Evolutionary conservation across 106 monocot species (phyloP).

Genomic region (Dioscorea zingiberensis): DNA sequence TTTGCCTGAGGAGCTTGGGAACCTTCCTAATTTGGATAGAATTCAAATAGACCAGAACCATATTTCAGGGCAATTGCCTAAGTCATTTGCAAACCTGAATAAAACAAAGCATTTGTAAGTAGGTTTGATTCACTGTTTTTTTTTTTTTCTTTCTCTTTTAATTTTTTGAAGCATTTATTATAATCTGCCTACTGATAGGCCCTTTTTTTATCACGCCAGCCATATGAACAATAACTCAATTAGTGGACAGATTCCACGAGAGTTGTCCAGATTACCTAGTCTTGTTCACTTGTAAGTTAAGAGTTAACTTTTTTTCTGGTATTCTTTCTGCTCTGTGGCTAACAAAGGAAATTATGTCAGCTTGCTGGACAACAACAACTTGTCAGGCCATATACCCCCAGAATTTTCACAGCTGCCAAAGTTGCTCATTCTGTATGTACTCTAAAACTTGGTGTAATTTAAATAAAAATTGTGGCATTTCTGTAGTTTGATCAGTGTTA

Average conservation of each 20-base stretch:
- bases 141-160: constrained; percentile 8
- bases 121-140: constrained; percentile 1
- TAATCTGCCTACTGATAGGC: neutral
- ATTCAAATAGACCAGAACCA: constrained; percentile 95
- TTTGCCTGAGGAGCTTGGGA: constrained; percentile 85
- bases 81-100: constrained; percentile 77
- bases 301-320: neutral
- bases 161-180: constrained; percentile 3
- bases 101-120: constrained; percentile 96
- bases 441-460: neutral
- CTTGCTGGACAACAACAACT: constrained; percentile 96
- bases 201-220: constrained; percentile 31
- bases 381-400: constrained; percentile 73
- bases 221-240: constrained; percentile 99
- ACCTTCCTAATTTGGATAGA: constrained; percentile 70
- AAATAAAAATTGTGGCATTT: no score
- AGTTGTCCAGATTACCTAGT: constrained; percentile 61
- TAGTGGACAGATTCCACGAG: constrained; percentile 88
- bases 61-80: constrained; percentile 84
- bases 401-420: constrained; percentile 61
- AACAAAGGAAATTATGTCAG: constrained; percentile 46
- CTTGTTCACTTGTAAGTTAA: constrained; percentile 90
- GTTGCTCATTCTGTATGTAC: constrained; percentile 76
- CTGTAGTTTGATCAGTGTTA: no score
- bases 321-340: constrained; percentile 2